These are phyloP conservation scores for Symbiotaphrina buchneri DNA, from an alignment of 495 filamentous ascomycete genomes.

Conservation along the genomic window DNA sequence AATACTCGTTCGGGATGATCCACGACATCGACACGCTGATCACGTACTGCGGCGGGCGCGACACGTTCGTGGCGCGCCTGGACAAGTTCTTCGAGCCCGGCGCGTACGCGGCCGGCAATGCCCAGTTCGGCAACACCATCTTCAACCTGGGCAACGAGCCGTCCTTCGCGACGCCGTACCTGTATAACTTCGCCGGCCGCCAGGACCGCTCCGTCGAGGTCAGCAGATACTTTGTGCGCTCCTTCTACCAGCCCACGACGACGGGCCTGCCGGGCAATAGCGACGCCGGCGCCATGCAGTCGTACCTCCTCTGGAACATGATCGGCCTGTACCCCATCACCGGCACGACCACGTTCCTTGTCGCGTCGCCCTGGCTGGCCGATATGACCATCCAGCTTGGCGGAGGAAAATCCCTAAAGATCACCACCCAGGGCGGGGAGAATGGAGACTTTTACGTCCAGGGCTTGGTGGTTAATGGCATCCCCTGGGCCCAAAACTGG, in stretches of 20 bases:
- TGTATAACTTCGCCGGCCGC: slow-evolving; percentile 43
- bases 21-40: slow-evolving; percentile 44
- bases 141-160: slow-evolving; percentile 53
- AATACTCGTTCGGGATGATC: slow-evolving; percentile 44
- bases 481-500: slow-evolving; percentile 31
- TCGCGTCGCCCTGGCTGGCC: slow-evolving; percentile 38
- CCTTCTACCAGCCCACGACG: slow-evolving; percentile 14
- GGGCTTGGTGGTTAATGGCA: slow-evolving; percentile 22
- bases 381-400: slow-evolving; percentile 33
- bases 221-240: too few relatives aligned
- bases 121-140: slow-evolving; percentile 27
- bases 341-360: slow-evolving; percentile 39
- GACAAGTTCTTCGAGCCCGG: slow-evolving; percentile 35
- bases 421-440: slow-evolving; percentile 25
- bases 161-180: slow-evolving; percentile 43
- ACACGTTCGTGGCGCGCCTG: slow-evolving; percentile 35
- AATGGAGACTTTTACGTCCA: slow-evolving; percentile 32
- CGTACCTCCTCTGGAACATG: slow-evolving; percentile 46
- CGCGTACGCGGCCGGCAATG: slow-evolving; percentile 22
- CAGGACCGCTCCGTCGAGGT: slow-evolving; percentile 36
- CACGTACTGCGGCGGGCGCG: slow-evolving; percentile 28
- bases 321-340: slow-evolving; percentile 47
- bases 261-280: slow-evolving; percentile 40
- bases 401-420: slow-evolving; percentile 26
- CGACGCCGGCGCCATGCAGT: slow-evolving; percentile 50